Percentiles rank a stretch among this genome's conserved stretches.
These are phyloP conservation scores for Trichocomaceae sp. DNA, from an alignment of 2,329 filamentous ascomycete genomes.

Conservation along the genomic window DNA sequence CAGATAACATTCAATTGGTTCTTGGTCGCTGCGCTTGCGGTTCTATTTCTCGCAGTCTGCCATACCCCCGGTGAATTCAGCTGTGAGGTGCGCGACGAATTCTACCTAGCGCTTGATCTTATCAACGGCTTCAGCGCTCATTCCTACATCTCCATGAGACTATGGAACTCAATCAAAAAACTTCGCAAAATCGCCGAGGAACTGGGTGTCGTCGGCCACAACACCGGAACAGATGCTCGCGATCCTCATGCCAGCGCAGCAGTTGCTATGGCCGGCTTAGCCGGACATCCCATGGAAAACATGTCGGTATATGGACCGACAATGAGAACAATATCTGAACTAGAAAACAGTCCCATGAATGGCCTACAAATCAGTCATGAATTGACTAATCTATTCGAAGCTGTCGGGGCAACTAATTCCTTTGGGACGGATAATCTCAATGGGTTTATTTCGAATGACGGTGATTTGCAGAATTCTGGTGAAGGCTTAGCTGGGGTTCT, in stretches of 20 bases:
- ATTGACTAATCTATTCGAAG: conserved; percentile 57
- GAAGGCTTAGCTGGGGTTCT: conserved; percentile 41
- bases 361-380: conserved; percentile 56
- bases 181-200: conserved; percentile 59
- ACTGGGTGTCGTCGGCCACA: conserved; percentile 47
- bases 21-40: conserved; percentile 57
- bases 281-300: conserved; percentile 56
- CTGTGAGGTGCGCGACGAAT: conserved; percentile 56
- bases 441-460: conserved; percentile 32
- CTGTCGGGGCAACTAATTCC: conserved; percentile 49
- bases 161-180: conserved; percentile 59
- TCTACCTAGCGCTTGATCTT: conserved; percentile 60
- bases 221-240: conserved; percentile 34
- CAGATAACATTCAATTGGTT: conserved; percentile 63
- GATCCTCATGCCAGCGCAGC: conserved; percentile 58
- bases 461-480: conserved; percentile 37
- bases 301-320: conserved; percentile 41
- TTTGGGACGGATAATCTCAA: conserved; percentile 35
- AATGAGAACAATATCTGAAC: conserved; percentile 26
- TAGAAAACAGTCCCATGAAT: conserved; percentile 51
- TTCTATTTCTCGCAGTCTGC: conserved; percentile 58
- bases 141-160: conserved; percentile 54
- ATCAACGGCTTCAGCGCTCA: conserved; percentile 57
- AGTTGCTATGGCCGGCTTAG: conserved; percentile 59
- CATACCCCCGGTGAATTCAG: conserved; percentile 58